Evolutionary conservation across 495 filamentous ascomycete species (phyloP), one percentile per base, ranked within the genome.

Genomic region (Trichoderma reesei): DNA sequence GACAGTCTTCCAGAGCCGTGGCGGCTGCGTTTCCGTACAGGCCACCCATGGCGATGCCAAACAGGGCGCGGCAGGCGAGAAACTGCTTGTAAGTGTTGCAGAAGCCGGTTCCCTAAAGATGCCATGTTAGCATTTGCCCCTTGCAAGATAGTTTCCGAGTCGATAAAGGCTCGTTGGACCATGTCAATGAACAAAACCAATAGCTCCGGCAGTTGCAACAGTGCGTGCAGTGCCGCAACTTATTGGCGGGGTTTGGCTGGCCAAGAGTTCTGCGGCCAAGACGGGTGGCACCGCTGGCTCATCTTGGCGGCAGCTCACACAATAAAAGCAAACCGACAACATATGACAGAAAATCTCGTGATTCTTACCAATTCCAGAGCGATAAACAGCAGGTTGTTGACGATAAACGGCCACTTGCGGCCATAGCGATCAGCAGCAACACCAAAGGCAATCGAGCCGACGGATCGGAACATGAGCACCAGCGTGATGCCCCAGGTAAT

Each of bases 401-500:
- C 75, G 41, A 94, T 76, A 66, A 94, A 96, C 1, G 90, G 90
- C 90, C 90, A 94, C 73, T 92, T 96, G 16, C 91, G 82, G 41
- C 90, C 90, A 70, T 87, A 96, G 39, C 91, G 83, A 79, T 96
- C 91, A 1, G 88, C 79, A 0, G 88, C 88, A 56, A 96, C 82
- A 68, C 90, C 90, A 68, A 96, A 96, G 31, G 83, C 67, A 63
- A 88, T 82, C 34, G 87, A 82, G 7, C 90, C 90, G 20, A 90
- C 83, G 20, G 86, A 88, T 62, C 89, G 79, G 66, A 91, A 82
- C 89, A 93, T 91, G 7, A 93, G 80, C 65, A 92, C 89, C 14
- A 92, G 79, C 0, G 91, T 96, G 64, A 96, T 96, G 31, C 90
- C 91, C 90, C 90, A 95, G 33, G 90, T 92, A 64, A 96, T 94